Conservation (phyloP, 305 asterid genomes). For the Coffea humblotiana region DNA sequence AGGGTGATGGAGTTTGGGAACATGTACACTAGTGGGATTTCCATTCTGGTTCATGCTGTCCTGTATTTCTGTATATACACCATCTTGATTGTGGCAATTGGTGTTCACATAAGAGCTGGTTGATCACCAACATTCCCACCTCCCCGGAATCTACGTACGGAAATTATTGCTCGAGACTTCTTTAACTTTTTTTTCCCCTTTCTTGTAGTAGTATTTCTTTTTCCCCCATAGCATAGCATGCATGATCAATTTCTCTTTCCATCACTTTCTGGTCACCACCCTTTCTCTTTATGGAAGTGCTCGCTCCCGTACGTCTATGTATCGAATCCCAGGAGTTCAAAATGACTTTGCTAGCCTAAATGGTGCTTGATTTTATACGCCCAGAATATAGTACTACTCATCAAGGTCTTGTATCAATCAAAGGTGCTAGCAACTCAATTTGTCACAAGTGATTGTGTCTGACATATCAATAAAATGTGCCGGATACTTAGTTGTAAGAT, state of each 20-base stretch:
- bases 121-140: slow-evolving; percentile 15
- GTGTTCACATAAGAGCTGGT: slow-evolving; percentile 69
- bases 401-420: neutral
- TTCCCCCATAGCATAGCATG: neutral
- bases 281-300: neutral
- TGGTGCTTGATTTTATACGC: neutral
- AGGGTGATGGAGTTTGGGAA: slow-evolving; percentile 86
- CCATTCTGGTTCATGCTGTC: slow-evolving; percentile 81
- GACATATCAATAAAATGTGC: neutral
- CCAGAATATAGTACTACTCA: too few relatives aligned
- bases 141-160: neutral
- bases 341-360: neutral
- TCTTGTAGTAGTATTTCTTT: neutral
- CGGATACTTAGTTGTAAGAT: neutral
- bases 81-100: slow-evolving; percentile 74
- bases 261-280: neutral
- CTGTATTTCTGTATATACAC: slow-evolving; percentile 79
- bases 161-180: too few relatives aligned
- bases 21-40: slow-evolving; percentile 91
- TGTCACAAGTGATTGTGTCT: neutral
- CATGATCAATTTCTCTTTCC: neutral
- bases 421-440: neutral
- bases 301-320: neutral
- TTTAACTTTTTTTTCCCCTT: neutral
- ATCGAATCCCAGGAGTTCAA: neutral